Percentiles rank a stretch among this genome's conserved stretches.
Conservation (phyloP, 2,329 filamentous ascomycete species). For the Aureobasidium sp. region DNA sequence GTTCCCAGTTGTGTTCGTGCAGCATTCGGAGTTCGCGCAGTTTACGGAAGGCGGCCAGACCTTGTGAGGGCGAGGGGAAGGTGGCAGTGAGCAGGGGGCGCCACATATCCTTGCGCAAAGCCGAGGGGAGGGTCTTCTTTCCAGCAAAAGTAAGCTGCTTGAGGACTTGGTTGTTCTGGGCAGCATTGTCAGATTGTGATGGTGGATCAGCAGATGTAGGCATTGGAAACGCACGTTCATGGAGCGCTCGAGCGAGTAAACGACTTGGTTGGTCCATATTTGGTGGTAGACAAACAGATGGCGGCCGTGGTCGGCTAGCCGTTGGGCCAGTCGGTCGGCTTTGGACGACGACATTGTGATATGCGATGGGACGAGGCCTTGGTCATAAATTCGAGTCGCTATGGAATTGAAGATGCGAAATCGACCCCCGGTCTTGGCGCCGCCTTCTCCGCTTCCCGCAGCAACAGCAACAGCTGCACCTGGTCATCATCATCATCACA, state of each 20-base stretch:
- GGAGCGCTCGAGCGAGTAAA: constrained; percentile 52
- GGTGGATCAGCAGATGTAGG: constrained; percentile 6
- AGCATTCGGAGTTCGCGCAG: constrained; percentile 53
- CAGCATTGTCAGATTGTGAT: background rate
- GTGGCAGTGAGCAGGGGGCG: constrained; percentile 50
- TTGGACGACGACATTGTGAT: background rate
- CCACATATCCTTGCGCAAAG: constrained; percentile 56
- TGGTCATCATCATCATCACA: constrained; percentile 5
- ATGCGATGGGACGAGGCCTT: background rate
- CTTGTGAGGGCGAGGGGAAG: constrained; percentile 42
- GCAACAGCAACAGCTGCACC: background rate
- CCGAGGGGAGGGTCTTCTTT: constrained; percentile 53
- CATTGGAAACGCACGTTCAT: constrained; percentile 40
- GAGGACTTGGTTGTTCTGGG: constrained; percentile 43
- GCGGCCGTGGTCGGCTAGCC: constrained; percentile 39
- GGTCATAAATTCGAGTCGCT: background rate
- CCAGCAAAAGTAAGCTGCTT: constrained; percentile 54
- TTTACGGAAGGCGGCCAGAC: constrained; percentile 48
- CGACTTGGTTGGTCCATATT: constrained; percentile 53
- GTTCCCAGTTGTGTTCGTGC: constrained; percentile 47
- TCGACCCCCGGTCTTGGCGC: background rate
- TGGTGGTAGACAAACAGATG: constrained; percentile 57
- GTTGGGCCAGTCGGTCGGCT: constrained; percentile 25
- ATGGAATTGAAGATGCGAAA: background rate
- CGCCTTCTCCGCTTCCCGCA: constrained; percentile 1